phyloP scores from a whole-genome alignment of 2,329 filamentous ascomycete genomes.

The Phoma herbarum region DNA sequence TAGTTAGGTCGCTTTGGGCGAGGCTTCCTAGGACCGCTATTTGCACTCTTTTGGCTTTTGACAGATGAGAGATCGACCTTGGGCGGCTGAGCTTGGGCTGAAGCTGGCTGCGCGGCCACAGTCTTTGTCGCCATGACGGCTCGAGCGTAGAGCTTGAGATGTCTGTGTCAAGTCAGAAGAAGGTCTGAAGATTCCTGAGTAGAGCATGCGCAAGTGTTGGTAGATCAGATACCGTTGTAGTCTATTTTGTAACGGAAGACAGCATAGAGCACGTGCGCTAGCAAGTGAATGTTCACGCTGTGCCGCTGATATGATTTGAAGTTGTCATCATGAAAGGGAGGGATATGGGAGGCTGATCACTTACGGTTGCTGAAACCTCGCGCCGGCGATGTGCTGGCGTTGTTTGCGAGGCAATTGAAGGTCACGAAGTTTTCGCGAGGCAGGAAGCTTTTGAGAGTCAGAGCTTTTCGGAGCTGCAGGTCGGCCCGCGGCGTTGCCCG shows the following conservation, averaged over 20 bases:
- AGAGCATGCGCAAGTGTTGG: background rate
- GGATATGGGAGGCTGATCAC: constrained; percentile 6
- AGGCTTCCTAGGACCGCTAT: constrained; percentile 35
- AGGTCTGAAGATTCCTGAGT: background rate
- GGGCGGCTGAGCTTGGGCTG: constrained; percentile 14
- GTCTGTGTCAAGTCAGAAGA: constrained; percentile 12
- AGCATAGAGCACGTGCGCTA: constrained; percentile 26
- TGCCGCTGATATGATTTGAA: constrained; percentile 25
- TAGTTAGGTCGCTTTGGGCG: constrained; percentile 63
- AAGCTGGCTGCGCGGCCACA: constrained; percentile 18
- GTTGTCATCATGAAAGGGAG: constrained; percentile 22
- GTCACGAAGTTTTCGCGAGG: constrained; percentile 15
- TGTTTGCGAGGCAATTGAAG: constrained; percentile 12
- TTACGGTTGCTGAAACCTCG: constrained; percentile 16
- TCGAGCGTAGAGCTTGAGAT: background rate
- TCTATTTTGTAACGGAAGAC: constrained; percentile 28
- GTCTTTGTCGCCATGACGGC: constrained; percentile 28
- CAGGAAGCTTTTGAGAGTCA: constrained; percentile 14
- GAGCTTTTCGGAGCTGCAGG: constrained; percentile 5
- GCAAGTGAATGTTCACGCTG: constrained; percentile 27
- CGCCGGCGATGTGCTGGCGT: constrained; percentile 15
- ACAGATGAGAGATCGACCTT: constrained; percentile 18
- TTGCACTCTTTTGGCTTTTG: constrained; percentile 27
- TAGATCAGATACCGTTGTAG: constrained; percentile 28
- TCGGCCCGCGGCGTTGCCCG: constrained; percentile 17